phyloP scores from a whole-genome alignment of 768 basidiomycete genomes.

The Coprinellus micaceus region DNA sequence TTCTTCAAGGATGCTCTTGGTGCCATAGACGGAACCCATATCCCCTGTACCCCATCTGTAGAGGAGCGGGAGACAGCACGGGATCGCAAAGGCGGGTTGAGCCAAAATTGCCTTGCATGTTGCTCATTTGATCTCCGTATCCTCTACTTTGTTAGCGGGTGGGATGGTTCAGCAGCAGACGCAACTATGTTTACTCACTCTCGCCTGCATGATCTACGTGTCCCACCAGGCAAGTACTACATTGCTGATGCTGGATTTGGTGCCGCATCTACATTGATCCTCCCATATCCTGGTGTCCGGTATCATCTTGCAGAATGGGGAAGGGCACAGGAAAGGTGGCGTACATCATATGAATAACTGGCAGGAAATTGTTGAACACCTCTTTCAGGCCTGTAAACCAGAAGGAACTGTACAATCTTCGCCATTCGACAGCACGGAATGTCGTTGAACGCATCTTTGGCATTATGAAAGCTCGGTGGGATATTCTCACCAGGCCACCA shows the following conservation, averaged over 20 bases:
- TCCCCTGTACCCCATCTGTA: slow-evolving; percentile 18
- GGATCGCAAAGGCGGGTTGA: slow-evolving; percentile 28
- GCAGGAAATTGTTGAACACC: slow-evolving; percentile 14
- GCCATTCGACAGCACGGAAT: slow-evolving; percentile 26
- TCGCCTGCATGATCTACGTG: slow-evolving; percentile 20
- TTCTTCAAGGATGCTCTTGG: slow-evolving; percentile 32
- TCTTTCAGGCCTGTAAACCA: slow-evolving; percentile 19
- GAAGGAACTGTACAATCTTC: slow-evolving; percentile 29
- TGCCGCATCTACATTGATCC: slow-evolving; percentile 28
- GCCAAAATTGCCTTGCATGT: slow-evolving; percentile 35
- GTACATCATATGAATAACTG: not conserved
- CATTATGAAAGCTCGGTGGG: slow-evolving; percentile 22
- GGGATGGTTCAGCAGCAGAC: slow-evolving; percentile 39
- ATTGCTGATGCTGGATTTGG: slow-evolving; percentile 37
- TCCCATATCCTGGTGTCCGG: slow-evolving; percentile 33
- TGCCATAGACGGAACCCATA: slow-evolving; percentile 32
- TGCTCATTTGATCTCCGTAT: slow-evolving; percentile 31
- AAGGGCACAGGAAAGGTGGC: slow-evolving; percentile 15
- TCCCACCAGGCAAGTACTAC: slow-evolving; percentile 30
- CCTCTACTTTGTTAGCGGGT: slow-evolving; percentile 33
- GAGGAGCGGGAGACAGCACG: slow-evolving; percentile 13
- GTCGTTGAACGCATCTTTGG: slow-evolving; percentile 32
- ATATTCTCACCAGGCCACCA: slow-evolving; percentile 17
- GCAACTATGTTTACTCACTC: slow-evolving; percentile 27
- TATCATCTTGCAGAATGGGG: slow-evolving; percentile 39